phyloP scores from a whole-genome alignment of 129 eudicot species.

The Artemisia annua region DNA sequence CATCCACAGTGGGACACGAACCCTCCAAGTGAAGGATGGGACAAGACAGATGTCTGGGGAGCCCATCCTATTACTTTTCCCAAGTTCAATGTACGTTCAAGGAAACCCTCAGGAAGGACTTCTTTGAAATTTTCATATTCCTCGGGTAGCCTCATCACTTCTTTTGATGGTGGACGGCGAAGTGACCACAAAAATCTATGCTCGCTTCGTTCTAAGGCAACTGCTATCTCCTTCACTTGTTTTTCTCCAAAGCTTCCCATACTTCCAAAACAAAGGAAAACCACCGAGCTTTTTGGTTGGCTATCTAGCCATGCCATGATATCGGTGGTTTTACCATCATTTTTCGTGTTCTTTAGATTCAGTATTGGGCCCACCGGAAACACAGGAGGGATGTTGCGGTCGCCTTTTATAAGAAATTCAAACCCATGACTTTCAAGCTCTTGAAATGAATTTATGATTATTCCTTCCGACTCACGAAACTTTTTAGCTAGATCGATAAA shows the following conservation, averaged over 20 bases:
- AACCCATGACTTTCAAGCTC: slow-evolving; percentile 25
- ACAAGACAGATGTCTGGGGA: slow-evolving; percentile 5
- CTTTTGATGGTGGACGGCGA: background rate
- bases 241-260: slow-evolving; percentile 3
- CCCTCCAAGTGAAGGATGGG: slow-evolving; percentile 6
- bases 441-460: slow-evolving; percentile 16
- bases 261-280: slow-evolving; percentile 7
- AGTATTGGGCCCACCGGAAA: slow-evolving; percentile 6
- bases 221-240: slow-evolving; percentile 8
- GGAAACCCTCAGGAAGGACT: background rate
- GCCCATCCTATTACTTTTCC: slow-evolving; percentile 17
- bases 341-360: background rate
- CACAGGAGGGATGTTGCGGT: background rate
- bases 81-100: background rate
- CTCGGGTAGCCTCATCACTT: background rate
- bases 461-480: slow-evolving; percentile 15
- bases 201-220: background rate
- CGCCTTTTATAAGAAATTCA: background rate
- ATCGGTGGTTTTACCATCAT: background rate
- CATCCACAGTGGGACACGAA: slow-evolving; percentile 14
- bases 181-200: slow-evolving; percentile 1
- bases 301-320: background rate
- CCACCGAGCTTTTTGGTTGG: background rate
- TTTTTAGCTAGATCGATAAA: background rate
- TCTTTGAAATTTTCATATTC: background rate